Evolutionary conservation across 129 eudicot genomes (phyloP), one percentile per base, ranked within the genome.

Genomic region (Scalesia atractyloides): DNA sequence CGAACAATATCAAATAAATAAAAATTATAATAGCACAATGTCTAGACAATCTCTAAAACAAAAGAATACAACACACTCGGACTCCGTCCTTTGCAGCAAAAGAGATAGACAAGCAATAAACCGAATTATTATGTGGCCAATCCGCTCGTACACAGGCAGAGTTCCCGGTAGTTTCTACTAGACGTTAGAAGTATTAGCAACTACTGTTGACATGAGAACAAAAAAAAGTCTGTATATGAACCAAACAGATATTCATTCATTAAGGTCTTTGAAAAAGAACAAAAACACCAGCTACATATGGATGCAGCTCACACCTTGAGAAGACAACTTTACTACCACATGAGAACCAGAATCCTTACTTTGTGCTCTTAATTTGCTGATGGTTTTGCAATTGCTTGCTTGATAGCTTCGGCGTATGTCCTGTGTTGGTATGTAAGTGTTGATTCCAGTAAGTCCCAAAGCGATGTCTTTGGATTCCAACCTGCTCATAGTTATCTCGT

Each of bases 381-480:
- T 14, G 98, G 92, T 68, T 87, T 85, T 66, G 98, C 85, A 72
- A 82, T 83, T 46, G 95, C 86, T 82, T 92, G 92, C 86, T 86
- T 92, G 53, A 92, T 47, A 18, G 98, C 98, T 79, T 89, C 88
- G 6, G 98, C 98, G 66, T 92, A 92, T 69, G 98, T 92, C 90
- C 88, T 87, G 86, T 92, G 96, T 79, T 92, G 98, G 65, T 92
- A 92, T 6, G 98, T 89, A 43, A 92, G 95, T 22, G 96, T 92
- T 3, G 98, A 92, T 53, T 92, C 98, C 56, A 92, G 95, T 89
- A 92, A 85, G 63, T 92, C 98, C 95, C 95, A 89, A 8, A 92
- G 90, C 2, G 98, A 89, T 41, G 98, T 92, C 87, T 92, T 87
- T 2, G 98, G 98, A 60, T 89, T 85, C 98, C 98, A 92, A 49